phyloP scores from a whole-genome alignment of 441 rosid genomes.

The Pelargonium citronellum region DNA sequence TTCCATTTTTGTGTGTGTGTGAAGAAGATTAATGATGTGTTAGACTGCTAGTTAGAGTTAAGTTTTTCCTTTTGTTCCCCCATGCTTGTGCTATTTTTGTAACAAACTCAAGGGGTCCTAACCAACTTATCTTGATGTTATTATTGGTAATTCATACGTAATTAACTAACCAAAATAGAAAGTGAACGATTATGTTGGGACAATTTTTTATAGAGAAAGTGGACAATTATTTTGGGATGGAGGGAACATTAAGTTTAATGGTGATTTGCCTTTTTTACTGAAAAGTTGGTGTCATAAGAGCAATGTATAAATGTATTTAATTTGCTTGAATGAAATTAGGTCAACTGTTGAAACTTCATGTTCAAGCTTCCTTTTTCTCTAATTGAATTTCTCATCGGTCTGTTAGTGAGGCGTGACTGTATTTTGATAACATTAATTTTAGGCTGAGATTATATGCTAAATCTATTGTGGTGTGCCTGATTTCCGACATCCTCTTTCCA shows the following conservation, averaged over 20 bases:
- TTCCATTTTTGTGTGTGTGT: too few species aligned
- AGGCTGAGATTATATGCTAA: not conserved
- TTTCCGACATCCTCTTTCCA: not conserved
- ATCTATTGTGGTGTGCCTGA: not conserved
- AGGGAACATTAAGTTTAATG: not conserved
- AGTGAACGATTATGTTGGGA: too few species aligned
- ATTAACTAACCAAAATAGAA: too few species aligned
- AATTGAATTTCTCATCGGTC: not conserved
- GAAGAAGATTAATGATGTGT: too few species aligned
- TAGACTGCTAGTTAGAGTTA: too few species aligned
- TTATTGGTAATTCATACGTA: too few species aligned
- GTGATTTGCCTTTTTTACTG: conserved; percentile 1
- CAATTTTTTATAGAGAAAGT: too few species aligned
- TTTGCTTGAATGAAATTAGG: not conserved
- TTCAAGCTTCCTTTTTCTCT: not conserved
- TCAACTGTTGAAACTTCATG: not conserved
- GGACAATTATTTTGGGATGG: too few species aligned
- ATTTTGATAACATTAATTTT: not conserved
- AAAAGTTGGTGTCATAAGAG: not conserved
- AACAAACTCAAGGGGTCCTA: too few species aligned
- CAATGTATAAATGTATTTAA: not conserved
- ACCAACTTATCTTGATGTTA: too few species aligned
- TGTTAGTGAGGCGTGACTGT: not conserved
- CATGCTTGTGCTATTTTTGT: too few species aligned
- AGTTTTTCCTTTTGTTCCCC: too few species aligned